These are phyloP conservation scores for Halophytophthora polymorphica DNA, from an alignment of 352 stramenopile genomes.

Conservation along the genomic window DNA sequence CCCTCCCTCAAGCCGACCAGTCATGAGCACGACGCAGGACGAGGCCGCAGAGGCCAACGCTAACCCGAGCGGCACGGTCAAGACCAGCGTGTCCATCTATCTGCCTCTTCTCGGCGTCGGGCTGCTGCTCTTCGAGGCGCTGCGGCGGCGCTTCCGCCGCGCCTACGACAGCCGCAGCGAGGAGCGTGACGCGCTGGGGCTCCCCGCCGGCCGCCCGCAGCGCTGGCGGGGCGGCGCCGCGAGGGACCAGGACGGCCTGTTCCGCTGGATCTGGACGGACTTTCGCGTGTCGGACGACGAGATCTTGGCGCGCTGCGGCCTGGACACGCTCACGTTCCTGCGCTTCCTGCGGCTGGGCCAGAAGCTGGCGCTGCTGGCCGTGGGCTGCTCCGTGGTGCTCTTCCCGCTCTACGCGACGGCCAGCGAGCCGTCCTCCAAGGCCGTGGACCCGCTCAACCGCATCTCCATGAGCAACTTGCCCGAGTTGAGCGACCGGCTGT, in stretches of 20 bases:
- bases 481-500: conserved; percentile 47
- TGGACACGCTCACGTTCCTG: conserved; percentile 75
- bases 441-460: conserved; percentile 49
- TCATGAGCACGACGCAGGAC: conserved; percentile 42
- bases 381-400: conserved; percentile 52
- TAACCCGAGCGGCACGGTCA: conserved; percentile 67
- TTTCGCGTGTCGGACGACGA: conserved; percentile 58
- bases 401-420: conserved; percentile 75
- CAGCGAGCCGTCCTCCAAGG: conserved; percentile 6
- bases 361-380: conserved; percentile 58
- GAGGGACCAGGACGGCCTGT: conserved; percentile 16
- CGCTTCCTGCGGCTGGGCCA: conserved; percentile 65
- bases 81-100: conserved; percentile 70
- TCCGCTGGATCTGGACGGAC: conserved; percentile 49
- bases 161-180: conserved; percentile 52
- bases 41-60: conserved; percentile 45
- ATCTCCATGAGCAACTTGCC: conserved; percentile 81
- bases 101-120: conserved; percentile 42
- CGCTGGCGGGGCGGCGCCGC: background rate
- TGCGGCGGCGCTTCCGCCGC: conserved; percentile 47
- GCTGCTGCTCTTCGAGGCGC: conserved; percentile 56
- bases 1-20: too few relatives aligned
- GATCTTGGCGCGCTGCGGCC: conserved; percentile 61
- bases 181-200: conserved; percentile 30
- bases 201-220: conserved; percentile 4